Evolutionary conservation across 768 basidiomycete genomes (phyloP).

Genomic region (Tylopilus subfusipes): DNA sequence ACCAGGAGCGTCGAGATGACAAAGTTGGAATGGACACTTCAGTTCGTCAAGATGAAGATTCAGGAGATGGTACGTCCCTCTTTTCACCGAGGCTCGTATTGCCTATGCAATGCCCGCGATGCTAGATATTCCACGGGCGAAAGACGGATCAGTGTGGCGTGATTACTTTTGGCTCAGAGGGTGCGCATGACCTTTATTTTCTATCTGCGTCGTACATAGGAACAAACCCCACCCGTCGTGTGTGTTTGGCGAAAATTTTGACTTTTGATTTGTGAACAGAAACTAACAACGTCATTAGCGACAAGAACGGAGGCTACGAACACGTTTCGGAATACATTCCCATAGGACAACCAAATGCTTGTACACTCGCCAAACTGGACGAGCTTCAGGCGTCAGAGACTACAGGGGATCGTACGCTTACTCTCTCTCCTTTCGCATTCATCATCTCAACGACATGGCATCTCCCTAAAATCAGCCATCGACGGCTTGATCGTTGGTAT

Average conservation of each 20-base stretch:
- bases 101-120: not conserved
- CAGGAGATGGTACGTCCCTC: slow-evolving; percentile 75
- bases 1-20: slow-evolving; percentile 55
- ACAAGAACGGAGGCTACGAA: slow-evolving; percentile 66
- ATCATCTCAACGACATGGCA: not conserved
- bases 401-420: slow-evolving; percentile 60
- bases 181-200: slow-evolving; percentile 30
- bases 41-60: slow-evolving; percentile 86
- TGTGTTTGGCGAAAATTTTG: not conserved
- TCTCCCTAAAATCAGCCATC: slow-evolving; percentile 49
- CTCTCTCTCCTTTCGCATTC: not conserved
- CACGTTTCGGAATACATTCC: slow-evolving; percentile 68
- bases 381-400: slow-evolving; percentile 52
- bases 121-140: slow-evolving; percentile 82
- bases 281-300: slow-evolving; percentile 63
- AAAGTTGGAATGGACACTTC: slow-evolving; percentile 77
- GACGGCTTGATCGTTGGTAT: slow-evolving; percentile 86
- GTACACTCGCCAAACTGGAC: slow-evolving; percentile 64
- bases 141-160: slow-evolving; percentile 96
- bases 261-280: slow-evolving; percentile 34
- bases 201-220: too few relatives aligned
- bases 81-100: not conserved
- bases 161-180: slow-evolving; percentile 80
- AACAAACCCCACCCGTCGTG: not conserved
- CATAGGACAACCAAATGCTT: slow-evolving; percentile 61